These are phyloP conservation scores for Zygosaccharomyces kombuchaensis DNA, from an alignment of 805 yeast genomes.

Conservation along the genomic window DNA sequence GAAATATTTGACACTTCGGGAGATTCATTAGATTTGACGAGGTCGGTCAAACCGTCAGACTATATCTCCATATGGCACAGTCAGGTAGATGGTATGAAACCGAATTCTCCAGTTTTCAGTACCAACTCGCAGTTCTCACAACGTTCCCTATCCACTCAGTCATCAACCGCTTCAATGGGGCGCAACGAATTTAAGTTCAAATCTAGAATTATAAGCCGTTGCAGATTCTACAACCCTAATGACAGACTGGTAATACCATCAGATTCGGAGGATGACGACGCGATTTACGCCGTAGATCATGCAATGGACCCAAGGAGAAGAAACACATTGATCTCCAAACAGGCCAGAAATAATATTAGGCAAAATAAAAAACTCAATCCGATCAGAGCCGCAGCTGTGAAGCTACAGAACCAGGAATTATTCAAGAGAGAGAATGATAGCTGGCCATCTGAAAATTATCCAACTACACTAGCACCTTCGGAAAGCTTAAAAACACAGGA, in stretches of 20 bases:
- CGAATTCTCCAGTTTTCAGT: constrained; percentile 24
- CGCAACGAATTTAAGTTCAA: constrained; percentile 23
- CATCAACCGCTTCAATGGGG: constrained; percentile 8
- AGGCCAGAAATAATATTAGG: constrained; percentile 15
- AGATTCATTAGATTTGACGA: constrained; percentile 22
- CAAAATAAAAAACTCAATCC: constrained; percentile 1
- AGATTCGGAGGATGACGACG: constrained; percentile 10
- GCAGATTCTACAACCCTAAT: constrained; percentile 15
- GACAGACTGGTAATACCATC: constrained; percentile 3
- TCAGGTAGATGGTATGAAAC: constrained; percentile 22
- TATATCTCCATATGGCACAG: constrained; percentile 34
- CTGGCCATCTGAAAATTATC: neutral
- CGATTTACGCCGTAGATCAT: constrained; percentile 7
- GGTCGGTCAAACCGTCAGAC: constrained; percentile 17
- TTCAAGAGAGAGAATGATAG: neutral
- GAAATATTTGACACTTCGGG: constrained; percentile 25
- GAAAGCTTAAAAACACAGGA: neutral
- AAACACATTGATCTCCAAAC: constrained; percentile 20
- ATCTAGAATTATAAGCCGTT: constrained; percentile 26
- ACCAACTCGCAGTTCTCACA: constrained; percentile 27
- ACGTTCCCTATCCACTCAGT: constrained; percentile 19
- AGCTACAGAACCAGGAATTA: neutral
- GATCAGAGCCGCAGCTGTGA: constrained; percentile 1
- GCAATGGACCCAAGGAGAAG: constrained; percentile 26
- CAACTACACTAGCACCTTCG: neutral